Percentiles rank a stretch among this genome's conserved stretches.
Evolutionary conservation across 352 stramenopile genomes (phyloP).

Genomic region (Phytophthora litchii): DNA sequence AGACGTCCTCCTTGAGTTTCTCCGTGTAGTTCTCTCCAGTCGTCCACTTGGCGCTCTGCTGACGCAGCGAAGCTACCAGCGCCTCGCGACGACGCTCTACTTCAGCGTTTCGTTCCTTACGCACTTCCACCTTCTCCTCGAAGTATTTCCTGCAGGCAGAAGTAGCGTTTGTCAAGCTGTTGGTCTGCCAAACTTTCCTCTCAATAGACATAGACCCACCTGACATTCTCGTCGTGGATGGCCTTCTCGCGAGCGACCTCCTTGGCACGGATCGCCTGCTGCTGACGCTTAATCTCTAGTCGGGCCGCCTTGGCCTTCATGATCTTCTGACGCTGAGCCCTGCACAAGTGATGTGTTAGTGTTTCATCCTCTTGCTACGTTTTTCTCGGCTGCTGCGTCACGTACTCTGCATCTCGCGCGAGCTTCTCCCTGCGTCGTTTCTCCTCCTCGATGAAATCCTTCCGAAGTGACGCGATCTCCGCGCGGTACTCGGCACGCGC

Average conservation of each 20-base stretch:
- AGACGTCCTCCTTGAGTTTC: constrained; percentile 87
- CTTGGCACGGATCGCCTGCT: constrained; percentile 82
- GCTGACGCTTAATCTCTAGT: constrained; percentile 88
- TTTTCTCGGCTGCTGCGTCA: background rate
- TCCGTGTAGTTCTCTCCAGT: constrained; percentile 71
- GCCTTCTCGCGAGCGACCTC: constrained; percentile 84
- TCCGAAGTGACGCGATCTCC: constrained; percentile 70
- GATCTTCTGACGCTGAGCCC: constrained; percentile 78
- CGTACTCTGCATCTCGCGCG: constrained; percentile 84
- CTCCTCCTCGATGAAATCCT: constrained; percentile 80
- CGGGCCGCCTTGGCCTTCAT: constrained; percentile 88
- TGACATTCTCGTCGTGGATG: constrained; percentile 79
- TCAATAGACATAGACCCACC: constrained; percentile 31
- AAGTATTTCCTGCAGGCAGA: constrained; percentile 60
- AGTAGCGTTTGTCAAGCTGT: constrained; percentile 1
- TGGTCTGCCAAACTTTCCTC: background rate
- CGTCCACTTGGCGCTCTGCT: constrained; percentile 78
- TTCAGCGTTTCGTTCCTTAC: constrained; percentile 60
- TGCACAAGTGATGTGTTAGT: constrained; percentile 27
- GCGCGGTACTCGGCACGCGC: constrained; percentile 67
- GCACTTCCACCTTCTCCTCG: constrained; percentile 81
- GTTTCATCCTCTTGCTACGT: background rate
- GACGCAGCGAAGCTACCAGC: constrained; percentile 61
- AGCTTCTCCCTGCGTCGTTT: constrained; percentile 76
- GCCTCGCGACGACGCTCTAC: constrained; percentile 72